These are phyloP conservation scores for Barbarea vulgaris DNA, from an alignment of 345 rosid genomes.

Conservation along the genomic window DNA sequence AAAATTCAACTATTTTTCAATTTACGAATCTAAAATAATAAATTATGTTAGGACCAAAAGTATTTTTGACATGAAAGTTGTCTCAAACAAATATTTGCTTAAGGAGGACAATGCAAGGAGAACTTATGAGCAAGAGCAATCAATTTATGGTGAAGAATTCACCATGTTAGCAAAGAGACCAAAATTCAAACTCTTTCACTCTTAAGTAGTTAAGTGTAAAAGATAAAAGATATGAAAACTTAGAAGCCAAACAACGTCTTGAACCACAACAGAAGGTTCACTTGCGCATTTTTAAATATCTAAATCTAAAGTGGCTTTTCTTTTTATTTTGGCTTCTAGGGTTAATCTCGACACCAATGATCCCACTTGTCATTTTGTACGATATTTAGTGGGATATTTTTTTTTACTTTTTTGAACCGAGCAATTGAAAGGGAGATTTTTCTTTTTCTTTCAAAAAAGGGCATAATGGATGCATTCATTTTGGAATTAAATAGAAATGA, in stretches of 20 bases:
- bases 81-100: background rate
- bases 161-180: background rate
- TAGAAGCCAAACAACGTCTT: conserved; percentile 10
- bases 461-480: conserved; percentile 1
- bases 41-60: background rate
- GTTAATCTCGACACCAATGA: background rate
- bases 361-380: background rate
- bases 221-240: background rate
- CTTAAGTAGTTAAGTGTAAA: background rate
- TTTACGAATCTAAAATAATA: background rate
- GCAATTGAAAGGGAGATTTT: background rate
- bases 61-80: background rate
- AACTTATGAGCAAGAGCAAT: background rate
- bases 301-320: background rate
- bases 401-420: conserved; percentile 15
- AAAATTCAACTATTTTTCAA: background rate
- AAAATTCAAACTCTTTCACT: background rate
- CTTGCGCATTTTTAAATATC: background rate
- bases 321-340: background rate
- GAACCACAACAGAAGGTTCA: background rate
- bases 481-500: background rate
- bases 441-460: background rate
- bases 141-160: background rate
- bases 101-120: background rate
- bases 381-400: background rate